phyloP scores from a whole-genome alignment of 768 basidiomycete species.

The Russula vinacea region DNA sequence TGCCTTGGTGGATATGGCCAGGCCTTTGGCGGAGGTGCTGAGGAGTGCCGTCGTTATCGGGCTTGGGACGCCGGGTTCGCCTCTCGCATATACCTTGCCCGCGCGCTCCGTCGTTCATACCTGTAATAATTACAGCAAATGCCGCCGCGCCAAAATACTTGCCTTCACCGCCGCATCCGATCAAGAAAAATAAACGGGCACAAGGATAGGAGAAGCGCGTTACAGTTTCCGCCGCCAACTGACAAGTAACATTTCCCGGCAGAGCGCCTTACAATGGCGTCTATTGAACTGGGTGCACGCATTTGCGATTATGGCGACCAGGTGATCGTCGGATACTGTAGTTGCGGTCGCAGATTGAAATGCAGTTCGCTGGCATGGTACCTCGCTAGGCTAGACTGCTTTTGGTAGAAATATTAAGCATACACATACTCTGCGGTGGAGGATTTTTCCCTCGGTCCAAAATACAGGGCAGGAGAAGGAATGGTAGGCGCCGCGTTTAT shows the following conservation, averaged over 20 bases:
- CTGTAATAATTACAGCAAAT: not conserved
- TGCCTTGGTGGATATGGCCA: not conserved
- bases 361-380: not conserved
- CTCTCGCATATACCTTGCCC: not conserved
- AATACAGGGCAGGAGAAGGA: not conserved
- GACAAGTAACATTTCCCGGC: not conserved
- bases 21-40: not conserved
- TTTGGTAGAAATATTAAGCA: not conserved
- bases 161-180: not conserved
- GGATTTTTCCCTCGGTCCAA: not conserved
- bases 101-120: slow-evolving; percentile 18
- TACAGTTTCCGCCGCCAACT: not conserved
- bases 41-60: not conserved
- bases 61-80: not conserved
- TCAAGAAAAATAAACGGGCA: not conserved
- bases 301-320: not conserved
- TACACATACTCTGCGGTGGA: not conserved
- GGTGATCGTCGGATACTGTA: not conserved
- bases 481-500: not conserved
- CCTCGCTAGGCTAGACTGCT: not conserved
- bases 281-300: not conserved
- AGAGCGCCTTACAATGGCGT: slow-evolving; percentile 7
- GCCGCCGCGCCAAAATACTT: not conserved
- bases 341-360: not conserved
- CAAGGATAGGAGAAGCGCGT: not conserved